phyloP scores from a whole-genome alignment of 2,329 filamentous ascomycete species.

The Sarocladium strictum region DNA sequence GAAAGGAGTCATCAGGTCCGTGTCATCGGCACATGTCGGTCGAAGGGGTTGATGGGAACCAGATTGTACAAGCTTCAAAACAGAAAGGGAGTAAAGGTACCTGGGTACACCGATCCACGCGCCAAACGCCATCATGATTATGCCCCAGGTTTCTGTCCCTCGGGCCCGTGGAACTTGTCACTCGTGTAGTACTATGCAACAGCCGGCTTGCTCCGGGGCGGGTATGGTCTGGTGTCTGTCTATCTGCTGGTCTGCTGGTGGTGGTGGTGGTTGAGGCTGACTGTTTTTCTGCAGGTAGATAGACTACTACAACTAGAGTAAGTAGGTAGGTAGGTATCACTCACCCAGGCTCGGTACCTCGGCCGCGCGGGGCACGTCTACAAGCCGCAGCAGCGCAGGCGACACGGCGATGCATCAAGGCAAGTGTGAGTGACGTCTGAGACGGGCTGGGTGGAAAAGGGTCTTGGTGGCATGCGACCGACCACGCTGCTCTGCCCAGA shows the following conservation, averaged over 20 bases:
- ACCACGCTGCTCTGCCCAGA: too few relatives aligned
- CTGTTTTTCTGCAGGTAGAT: too few relatives aligned
- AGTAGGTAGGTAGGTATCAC: background rate
- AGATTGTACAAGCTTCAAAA: background rate
- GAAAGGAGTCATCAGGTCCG: slow-evolving; percentile 5
- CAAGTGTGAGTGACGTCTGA: background rate
- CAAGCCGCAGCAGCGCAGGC: too few relatives aligned
- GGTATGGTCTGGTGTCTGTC: background rate
- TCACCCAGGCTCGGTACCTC: slow-evolving; percentile 6
- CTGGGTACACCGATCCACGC: too few relatives aligned
- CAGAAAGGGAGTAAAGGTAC: too few relatives aligned
- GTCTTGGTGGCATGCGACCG: too few relatives aligned
- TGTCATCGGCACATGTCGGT: slow-evolving; percentile 15
- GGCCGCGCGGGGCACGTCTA: background rate
- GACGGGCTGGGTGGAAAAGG: background rate
- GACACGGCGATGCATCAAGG: too few relatives aligned
- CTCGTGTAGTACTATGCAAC: background rate
- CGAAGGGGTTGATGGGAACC: slow-evolving; percentile 9
- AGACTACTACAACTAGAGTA: too few relatives aligned
- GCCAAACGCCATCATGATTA: too few relatives aligned
- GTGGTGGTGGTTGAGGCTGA: too few relatives aligned
- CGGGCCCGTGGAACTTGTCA: background rate
- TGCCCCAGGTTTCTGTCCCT: slow-evolving; percentile 1
- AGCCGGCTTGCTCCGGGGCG: background rate
- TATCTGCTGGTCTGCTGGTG: too few relatives aligned